Evolutionary conservation across 106 monocot genomes (phyloP).

Genomic region (Dendrobium huoshanense): DNA sequence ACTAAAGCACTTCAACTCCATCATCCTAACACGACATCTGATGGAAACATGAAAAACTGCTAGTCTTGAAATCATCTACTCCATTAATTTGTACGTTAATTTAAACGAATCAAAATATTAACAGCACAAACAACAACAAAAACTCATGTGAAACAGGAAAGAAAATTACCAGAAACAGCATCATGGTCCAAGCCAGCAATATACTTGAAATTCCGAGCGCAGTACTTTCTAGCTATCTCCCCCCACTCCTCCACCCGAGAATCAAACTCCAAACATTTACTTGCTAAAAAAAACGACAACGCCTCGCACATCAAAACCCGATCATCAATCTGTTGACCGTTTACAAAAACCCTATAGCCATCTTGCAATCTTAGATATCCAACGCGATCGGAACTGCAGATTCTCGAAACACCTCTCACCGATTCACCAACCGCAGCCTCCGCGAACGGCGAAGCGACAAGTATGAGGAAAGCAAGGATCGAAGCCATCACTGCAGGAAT

Average conservation of each 20-base stretch:
- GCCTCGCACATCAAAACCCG: conserved; percentile 4
- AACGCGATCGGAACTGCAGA: conserved; percentile 15
- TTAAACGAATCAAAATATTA: too few species aligned
- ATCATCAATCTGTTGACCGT: conserved; percentile 13
- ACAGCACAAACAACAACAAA: neutral
- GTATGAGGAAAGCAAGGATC: conserved; percentile 10
- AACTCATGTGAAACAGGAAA: neutral
- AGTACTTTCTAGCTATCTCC: conserved; percentile 5
- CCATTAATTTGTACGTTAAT: too few species aligned
- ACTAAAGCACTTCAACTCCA: neutral
- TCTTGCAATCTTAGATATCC: conserved; percentile 15
- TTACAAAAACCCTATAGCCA: conserved; percentile 9
- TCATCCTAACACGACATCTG: neutral
- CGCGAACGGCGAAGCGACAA: neutral
- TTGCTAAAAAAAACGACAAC: conserved; percentile 7
- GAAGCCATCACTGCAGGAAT: neutral
- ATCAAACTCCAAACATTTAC: conserved; percentile 11
- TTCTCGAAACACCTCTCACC: conserved; percentile 1
- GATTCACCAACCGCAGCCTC: conserved; percentile 1
- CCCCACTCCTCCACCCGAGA: conserved; percentile 9
- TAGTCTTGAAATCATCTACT: too few species aligned
- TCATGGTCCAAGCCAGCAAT: neutral
- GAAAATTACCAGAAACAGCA: conserved; percentile 13
- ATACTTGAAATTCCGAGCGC: conserved; percentile 6
- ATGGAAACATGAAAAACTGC: neutral